phyloP scores from a whole-genome alignment of 2,329 filamentous ascomycete species.

The Colletotrichum navitas region DNA sequence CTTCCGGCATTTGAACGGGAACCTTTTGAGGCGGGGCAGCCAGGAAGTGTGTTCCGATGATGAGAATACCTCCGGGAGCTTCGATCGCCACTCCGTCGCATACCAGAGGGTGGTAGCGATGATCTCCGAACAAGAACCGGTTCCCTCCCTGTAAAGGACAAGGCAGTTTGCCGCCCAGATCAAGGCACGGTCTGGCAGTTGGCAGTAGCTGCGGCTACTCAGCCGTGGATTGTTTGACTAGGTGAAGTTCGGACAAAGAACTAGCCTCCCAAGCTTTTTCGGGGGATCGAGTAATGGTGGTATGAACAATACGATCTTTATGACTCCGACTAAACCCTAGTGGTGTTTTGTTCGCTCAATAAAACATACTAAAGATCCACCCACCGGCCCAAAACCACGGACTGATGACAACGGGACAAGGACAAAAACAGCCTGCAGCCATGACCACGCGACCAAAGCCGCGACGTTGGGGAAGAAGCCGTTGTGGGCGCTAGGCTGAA shows the following conservation, averaged over 20 bases:
- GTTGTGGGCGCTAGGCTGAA: no score
- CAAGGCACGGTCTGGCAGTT: conserved; percentile 22
- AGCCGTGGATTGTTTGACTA: neutral
- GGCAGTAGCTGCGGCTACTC: conserved; percentile 15
- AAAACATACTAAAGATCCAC: neutral
- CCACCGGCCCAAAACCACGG: conserved; percentile 12
- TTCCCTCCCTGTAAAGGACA: neutral
- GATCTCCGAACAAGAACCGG: conserved; percentile 22
- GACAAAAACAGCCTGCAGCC: no score
- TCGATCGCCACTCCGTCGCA: conserved; percentile 20
- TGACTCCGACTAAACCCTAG: neutral
- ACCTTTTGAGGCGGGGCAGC: neutral
- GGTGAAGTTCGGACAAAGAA: conserved; percentile 10
- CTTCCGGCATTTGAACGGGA: neutral
- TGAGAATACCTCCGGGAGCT: neutral
- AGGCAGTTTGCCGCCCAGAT: neutral
- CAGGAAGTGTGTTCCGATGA: no score
- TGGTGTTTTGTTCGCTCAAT: conserved; percentile 6
- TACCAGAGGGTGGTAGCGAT: conserved; percentile 30
- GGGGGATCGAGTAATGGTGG: neutral
- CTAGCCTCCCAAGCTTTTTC: neutral
- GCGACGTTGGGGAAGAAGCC: no score
- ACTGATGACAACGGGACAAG: neutral
- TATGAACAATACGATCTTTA: neutral
- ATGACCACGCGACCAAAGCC: no score